Conservation (phyloP, 2,329 filamentous ascomycete species). For the Aureobasidium sp. region DNA sequence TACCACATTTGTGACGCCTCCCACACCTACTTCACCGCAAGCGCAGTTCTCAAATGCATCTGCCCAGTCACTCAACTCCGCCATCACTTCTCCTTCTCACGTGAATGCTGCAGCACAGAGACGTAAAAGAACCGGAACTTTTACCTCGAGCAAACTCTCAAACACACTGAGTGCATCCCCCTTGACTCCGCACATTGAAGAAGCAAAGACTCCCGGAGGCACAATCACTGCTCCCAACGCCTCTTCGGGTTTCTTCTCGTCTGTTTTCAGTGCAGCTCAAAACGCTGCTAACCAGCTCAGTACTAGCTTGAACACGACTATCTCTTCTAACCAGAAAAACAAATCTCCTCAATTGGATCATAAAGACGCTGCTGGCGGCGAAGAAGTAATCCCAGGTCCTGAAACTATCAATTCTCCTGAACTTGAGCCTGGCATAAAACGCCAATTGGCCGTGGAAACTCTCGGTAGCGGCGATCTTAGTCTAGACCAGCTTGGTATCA, state of each 20-base stretch:
- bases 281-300: constrained; percentile 74
- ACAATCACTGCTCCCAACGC: constrained; percentile 42
- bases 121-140: constrained; percentile 13
- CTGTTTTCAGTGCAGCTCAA: constrained; percentile 85
- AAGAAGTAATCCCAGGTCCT: constrained; percentile 36
- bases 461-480: constrained; percentile 84
- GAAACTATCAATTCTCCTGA: constrained; percentile 20
- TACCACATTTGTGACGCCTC: constrained; percentile 56
- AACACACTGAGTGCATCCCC: constrained; percentile 61
- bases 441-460: constrained; percentile 74
- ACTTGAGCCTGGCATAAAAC: constrained; percentile 47
- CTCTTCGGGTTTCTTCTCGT: constrained; percentile 75
- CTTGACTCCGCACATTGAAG: constrained; percentile 70
- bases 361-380: constrained; percentile 27
- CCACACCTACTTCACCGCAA: constrained; percentile 42
- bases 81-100: constrained; percentile 4
- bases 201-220: constrained; percentile 52
- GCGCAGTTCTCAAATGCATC: constrained; percentile 14
- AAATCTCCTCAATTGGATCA: constrained; percentile 30
- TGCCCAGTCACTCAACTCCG: constrained; percentile 4
- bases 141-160: constrained; percentile 70
- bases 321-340: constrained; percentile 45
- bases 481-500: constrained; percentile 78
- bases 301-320: constrained; percentile 62
- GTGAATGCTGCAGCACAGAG: constrained; percentile 13